phyloP scores from a whole-genome alignment of 1,139 yeast genomes.

The Kurtzmaniella natalensis region DNA sequence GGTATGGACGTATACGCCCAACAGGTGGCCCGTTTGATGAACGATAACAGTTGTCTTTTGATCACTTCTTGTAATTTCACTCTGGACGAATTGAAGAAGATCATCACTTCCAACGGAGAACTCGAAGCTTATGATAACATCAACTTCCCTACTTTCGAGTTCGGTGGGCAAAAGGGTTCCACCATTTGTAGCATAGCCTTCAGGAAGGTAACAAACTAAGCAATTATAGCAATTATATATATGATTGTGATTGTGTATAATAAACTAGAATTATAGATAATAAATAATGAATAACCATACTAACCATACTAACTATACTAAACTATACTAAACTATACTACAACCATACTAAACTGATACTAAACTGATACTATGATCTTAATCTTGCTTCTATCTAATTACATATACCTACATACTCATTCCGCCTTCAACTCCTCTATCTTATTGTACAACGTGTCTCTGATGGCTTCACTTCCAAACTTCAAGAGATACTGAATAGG shows the following conservation, averaged over 20 bases:
- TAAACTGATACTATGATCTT: too few species aligned
- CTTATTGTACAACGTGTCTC: conserved; percentile 54
- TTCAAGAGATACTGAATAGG: conserved; percentile 84
- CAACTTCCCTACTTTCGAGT: conserved; percentile 74
- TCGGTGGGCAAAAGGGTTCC: conserved; percentile 85
- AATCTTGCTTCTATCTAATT: too few species aligned
- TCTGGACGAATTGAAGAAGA: conserved; percentile 58
- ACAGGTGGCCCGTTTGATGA: conserved; percentile 55
- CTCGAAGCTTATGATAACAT: conserved; percentile 59
- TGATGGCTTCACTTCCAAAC: conserved; percentile 58
- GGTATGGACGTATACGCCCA: conserved; percentile 63
- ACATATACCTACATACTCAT: too few species aligned
- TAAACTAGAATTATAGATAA: too few species aligned
- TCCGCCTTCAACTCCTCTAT: conserved; percentile 36
- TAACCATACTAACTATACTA: too few species aligned
- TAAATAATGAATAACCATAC: too few species aligned
- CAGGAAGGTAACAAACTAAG: too few species aligned
- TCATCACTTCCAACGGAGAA: conserved; percentile 43
- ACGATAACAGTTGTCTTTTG: conserved; percentile 54
- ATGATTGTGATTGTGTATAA: too few species aligned
- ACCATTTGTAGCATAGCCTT: conserved; percentile 88
- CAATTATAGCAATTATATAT: too few species aligned
- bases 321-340: too few species aligned
- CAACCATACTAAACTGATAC: too few species aligned
- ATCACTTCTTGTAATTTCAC: conserved; percentile 97